These are phyloP conservation scores for Colletotrichum cuscutae DNA, from an alignment of 2,329 filamentous ascomycete species.

Conservation along the genomic window DNA sequence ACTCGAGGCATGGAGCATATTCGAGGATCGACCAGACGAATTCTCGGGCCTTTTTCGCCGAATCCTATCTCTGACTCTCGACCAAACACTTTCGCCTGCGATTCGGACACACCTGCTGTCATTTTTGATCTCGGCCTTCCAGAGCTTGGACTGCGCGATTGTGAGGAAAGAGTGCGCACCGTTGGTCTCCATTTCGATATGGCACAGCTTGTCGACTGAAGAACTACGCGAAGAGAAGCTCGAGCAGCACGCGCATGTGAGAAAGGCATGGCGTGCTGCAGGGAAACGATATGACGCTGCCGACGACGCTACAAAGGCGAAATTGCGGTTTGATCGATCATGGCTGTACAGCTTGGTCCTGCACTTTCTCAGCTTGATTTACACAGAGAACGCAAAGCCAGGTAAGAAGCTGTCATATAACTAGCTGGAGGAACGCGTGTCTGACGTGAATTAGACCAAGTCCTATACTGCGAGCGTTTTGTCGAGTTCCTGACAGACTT, in stretches of 20 bases:
- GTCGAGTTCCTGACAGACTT: slow-evolving; percentile 90
- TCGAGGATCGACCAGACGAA: slow-evolving; percentile 79
- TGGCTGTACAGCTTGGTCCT: slow-evolving; percentile 91
- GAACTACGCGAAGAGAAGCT: slow-evolving; percentile 77
- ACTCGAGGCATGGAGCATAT: slow-evolving; percentile 89
- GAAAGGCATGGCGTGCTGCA: slow-evolving; percentile 91
- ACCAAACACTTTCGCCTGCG: slow-evolving; percentile 70
- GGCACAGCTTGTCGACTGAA: slow-evolving; percentile 91
- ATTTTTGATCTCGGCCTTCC: slow-evolving; percentile 92
- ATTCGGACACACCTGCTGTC: slow-evolving; percentile 86
- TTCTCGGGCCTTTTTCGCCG: slow-evolving; percentile 93
- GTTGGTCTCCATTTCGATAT: slow-evolving; percentile 92
- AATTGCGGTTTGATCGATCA: slow-evolving; percentile 88
- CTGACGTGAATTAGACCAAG: slow-evolving; percentile 62
- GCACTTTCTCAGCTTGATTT: slow-evolving; percentile 82
- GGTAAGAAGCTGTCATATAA: slow-evolving; percentile 45
- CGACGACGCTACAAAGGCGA: slow-evolving; percentile 81
- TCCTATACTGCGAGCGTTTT: slow-evolving; percentile 92
- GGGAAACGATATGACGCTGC: slow-evolving; percentile 87
- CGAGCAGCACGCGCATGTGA: slow-evolving; percentile 77
- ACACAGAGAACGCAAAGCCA: slow-evolving; percentile 62
- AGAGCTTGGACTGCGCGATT: slow-evolving; percentile 88
- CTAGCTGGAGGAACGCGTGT: slow-evolving; percentile 35
- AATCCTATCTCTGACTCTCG: slow-evolving; percentile 86
- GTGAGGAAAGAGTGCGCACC: slow-evolving; percentile 97